A percentile compares a stretch with the other conserved stretches of the same genome.
These are phyloP conservation scores for Ilyonectria robusta DNA, from an alignment of 2,329 filamentous ascomycete genomes.

Conservation along the genomic window DNA sequence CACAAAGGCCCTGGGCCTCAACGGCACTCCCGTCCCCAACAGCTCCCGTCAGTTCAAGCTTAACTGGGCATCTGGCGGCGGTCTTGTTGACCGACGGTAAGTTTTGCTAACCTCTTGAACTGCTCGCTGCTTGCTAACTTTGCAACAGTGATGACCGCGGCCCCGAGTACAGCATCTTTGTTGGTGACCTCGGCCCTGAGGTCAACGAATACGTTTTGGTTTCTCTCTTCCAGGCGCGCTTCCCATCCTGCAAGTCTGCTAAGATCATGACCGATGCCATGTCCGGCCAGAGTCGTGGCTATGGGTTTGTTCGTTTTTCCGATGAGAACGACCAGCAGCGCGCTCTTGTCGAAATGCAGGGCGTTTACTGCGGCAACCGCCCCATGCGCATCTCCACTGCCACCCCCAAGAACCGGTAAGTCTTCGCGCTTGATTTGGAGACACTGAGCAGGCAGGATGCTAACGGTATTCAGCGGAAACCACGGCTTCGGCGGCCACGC, in stretches of 20 bases:
- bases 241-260: conserved; percentile 97
- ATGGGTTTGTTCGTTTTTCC: conserved; percentile 97
- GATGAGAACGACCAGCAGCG: conserved; percentile 97
- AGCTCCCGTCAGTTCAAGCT: conserved; percentile 97
- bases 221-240: conserved; percentile 95
- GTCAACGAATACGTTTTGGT: conserved; percentile 99
- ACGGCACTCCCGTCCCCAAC: conserved; percentile 92
- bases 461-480: conserved; percentile 49
- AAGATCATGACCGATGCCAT: conserved; percentile 99
- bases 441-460: conserved; percentile 10
- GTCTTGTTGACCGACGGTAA: conserved; percentile 92
- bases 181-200: conserved; percentile 96
- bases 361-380: conserved; percentile 97
- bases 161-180: conserved; percentile 97
- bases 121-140: conserved; percentile 11
- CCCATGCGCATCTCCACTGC: conserved; percentile 99
- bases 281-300: conserved; percentile 96
- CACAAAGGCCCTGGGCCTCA: conserved; percentile 90
- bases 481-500: conserved; percentile 58
- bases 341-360: conserved; percentile 97
- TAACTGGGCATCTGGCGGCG: conserved; percentile 98
- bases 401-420: conserved; percentile 90
- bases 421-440: neutral
- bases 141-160: conserved; percentile 89
- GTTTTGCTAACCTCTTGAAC: conserved; percentile 46